These are phyloP conservation scores for Nissolia schottii DNA, from an alignment of 306 rosid genomes.

Conservation along the genomic window DNA sequence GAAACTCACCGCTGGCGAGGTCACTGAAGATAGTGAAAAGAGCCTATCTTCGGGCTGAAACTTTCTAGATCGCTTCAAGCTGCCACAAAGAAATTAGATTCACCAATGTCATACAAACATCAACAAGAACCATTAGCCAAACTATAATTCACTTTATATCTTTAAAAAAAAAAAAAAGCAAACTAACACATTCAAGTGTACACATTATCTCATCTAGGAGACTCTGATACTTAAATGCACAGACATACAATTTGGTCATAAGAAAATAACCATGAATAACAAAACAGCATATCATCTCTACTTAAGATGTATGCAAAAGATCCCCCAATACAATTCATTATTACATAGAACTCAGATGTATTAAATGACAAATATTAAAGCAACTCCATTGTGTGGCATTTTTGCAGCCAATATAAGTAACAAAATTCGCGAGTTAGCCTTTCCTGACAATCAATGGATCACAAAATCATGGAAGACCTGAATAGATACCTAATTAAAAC, in stretches of 20 bases:
- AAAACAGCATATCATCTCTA: background rate
- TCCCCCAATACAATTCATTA: background rate
- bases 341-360: background rate
- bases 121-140: background rate
- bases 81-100: constrained; percentile 41
- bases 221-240: too few species aligned
- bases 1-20: constrained; percentile 87
- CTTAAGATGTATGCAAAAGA: constrained; percentile 1
- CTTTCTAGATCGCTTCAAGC: constrained; percentile 93
- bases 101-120: constrained; percentile 17
- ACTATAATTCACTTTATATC: background rate
- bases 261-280: background rate
- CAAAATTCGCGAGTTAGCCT: constrained; percentile 3
- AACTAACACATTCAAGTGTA: background rate
- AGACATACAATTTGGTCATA: background rate
- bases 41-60: constrained; percentile 98
- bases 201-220: background rate
- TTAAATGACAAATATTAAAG: background rate
- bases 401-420: constrained; percentile 4
- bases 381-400: background rate
- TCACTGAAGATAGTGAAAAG: constrained; percentile 90
- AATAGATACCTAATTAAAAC: background rate
- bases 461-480: background rate
- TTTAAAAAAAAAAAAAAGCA: too few species aligned
- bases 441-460: background rate